phyloP scores from a whole-genome alignment of 257 asterid genomes.

The Nicotiana obtusifolia region DNA sequence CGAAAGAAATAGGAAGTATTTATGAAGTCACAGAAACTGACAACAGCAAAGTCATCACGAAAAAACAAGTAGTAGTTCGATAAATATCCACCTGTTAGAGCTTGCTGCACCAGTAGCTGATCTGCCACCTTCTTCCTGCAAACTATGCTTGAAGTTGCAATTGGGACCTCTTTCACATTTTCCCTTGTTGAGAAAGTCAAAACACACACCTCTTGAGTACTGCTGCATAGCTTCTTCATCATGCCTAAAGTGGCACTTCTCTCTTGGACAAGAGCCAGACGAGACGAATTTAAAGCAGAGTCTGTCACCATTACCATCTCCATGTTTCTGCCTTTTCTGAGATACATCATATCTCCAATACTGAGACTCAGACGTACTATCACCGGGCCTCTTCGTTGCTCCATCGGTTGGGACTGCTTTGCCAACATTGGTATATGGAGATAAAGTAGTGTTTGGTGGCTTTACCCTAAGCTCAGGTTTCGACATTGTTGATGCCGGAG shows the following conservation, averaged over 20 bases:
- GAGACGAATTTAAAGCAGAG: slow-evolving; percentile 82
- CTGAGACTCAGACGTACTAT: slow-evolving; percentile 61
- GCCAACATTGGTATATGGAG: slow-evolving; percentile 49
- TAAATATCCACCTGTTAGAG: slow-evolving; percentile 44
- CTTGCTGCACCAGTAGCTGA: slow-evolving; percentile 48
- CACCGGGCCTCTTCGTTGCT: slow-evolving; percentile 51
- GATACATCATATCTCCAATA: slow-evolving; percentile 92
- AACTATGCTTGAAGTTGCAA: slow-evolving; percentile 78
- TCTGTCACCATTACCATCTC: slow-evolving; percentile 57
- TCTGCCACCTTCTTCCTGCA: slow-evolving; percentile 66
- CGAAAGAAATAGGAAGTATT: neutral
- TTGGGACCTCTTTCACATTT: slow-evolving; percentile 92
- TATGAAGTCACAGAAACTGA: neutral
- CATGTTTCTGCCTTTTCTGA: slow-evolving; percentile 70
- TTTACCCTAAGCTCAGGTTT: slow-evolving; percentile 56
- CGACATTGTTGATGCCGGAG: slow-evolving; percentile 88
- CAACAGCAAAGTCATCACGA: neutral
- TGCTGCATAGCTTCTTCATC: slow-evolving; percentile 90
- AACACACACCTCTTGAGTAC: slow-evolving; percentile 83
- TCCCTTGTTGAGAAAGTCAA: slow-evolving; percentile 93
- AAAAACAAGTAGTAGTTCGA: neutral
- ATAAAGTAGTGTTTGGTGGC: slow-evolving; percentile 70
- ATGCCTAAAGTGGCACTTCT: slow-evolving; percentile 75
- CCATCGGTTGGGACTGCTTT: slow-evolving; percentile 36
- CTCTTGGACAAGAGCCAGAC: slow-evolving; percentile 90